phyloP scores from a whole-genome alignment of 768 basidiomycete genomes.

The Tephrocybe sp. region DNA sequence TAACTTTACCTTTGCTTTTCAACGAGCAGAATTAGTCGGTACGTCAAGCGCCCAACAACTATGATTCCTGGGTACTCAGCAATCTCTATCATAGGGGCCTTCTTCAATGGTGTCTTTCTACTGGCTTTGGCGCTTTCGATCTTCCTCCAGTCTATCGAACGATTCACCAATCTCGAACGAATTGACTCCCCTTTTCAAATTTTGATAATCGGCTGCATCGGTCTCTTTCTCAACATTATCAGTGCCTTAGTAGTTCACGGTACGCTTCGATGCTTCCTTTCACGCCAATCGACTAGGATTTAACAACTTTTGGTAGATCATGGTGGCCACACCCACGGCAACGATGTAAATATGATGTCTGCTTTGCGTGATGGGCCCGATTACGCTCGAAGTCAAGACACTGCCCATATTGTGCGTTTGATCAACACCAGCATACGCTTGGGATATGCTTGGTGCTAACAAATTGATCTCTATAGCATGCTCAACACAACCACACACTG shows the following conservation, averaged over 20 bases:
- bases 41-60: slow-evolving; percentile 44
- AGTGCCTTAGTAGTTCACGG: slow-evolving; percentile 53
- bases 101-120: slow-evolving; percentile 16
- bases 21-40: slow-evolving; percentile 58
- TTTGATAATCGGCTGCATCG: slow-evolving; percentile 48
- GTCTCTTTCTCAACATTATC: slow-evolving; percentile 46
- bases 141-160: slow-evolving; percentile 45
- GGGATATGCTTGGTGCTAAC: neutral
- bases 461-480: slow-evolving; percentile 33
- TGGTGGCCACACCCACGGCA: slow-evolving; percentile 27
- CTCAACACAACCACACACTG: slow-evolving; percentile 46
- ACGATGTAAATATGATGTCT: slow-evolving; percentile 15
- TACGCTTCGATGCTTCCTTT: slow-evolving; percentile 12
- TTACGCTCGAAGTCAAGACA: slow-evolving; percentile 21
- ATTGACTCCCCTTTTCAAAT: slow-evolving; percentile 44
- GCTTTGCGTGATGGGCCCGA: slow-evolving; percentile 7
- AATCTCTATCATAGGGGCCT: slow-evolving; percentile 1
- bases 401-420: slow-evolving; percentile 27
- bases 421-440: too few species aligned
- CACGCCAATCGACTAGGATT: neutral
- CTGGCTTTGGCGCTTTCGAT: slow-evolving; percentile 6
- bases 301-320: slow-evolving; percentile 28
- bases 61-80: slow-evolving; percentile 37
- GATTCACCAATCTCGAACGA: slow-evolving; percentile 47
- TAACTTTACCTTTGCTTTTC: slow-evolving; percentile 55